These are phyloP conservation scores for Coniochaeta sp. DNA, from an alignment of 2,329 filamentous ascomycete genomes.

Conservation along the genomic window DNA sequence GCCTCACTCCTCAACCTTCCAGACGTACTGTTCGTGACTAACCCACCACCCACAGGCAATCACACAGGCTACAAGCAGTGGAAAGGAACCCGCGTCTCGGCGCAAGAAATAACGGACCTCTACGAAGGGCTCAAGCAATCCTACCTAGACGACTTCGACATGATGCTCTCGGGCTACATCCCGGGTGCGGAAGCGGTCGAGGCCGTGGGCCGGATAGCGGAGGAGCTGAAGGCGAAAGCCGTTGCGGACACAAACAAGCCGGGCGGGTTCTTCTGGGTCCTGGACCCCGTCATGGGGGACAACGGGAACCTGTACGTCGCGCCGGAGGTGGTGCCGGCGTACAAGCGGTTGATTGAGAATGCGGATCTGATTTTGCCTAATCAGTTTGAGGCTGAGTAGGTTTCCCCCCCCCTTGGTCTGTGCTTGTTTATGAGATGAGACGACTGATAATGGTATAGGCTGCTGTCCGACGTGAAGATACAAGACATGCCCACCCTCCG, in stretches of 20 bases:
- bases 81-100: constrained; percentile 75
- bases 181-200: constrained; percentile 80
- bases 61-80: constrained; percentile 89
- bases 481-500: constrained; percentile 65
- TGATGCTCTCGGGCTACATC: constrained; percentile 92
- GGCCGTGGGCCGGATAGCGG: constrained; percentile 76
- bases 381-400: constrained; percentile 91
- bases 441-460: constrained; percentile 40
- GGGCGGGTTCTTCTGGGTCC: constrained; percentile 89
- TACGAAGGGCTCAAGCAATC: constrained; percentile 81
- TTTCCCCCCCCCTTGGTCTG: background rate
- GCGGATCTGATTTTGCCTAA: constrained; percentile 93
- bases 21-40: too few relatives aligned
- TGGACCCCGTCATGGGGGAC: constrained; percentile 98
- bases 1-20: too few relatives aligned
- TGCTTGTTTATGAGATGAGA: background rate
- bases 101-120: constrained; percentile 74
- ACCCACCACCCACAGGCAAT: constrained; percentile 58
- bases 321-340: constrained; percentile 84
- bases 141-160: constrained; percentile 81
- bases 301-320: constrained; percentile 88
- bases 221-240: constrained; percentile 66
- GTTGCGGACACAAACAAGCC: constrained; percentile 49
- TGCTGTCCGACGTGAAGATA: constrained; percentile 81
- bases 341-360: constrained; percentile 69